phyloP scores from a whole-genome alignment of 306 rosid species.

The Chamaecrista fasciculata region DNA sequence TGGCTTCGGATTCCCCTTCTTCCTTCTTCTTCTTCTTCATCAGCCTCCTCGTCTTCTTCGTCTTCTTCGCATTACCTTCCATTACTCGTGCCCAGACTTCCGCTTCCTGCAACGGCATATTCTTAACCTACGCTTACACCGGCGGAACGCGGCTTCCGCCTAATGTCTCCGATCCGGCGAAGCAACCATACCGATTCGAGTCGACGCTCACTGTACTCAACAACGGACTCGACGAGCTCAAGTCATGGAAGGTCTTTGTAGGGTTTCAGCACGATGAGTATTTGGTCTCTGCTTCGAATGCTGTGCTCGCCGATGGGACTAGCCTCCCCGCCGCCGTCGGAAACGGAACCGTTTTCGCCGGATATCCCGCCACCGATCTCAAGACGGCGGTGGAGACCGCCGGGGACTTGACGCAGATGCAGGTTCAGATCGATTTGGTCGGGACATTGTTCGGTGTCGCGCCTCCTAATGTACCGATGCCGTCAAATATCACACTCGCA shows the following conservation, averaged over 20 bases:
- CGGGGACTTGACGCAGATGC: conserved; percentile 81
- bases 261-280: conserved; percentile 66
- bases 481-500: conserved; percentile 48
- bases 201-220: conserved; percentile 65
- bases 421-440: conserved; percentile 54
- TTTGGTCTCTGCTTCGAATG: conserved; percentile 62
- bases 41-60: conserved; percentile 1
- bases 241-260: conserved; percentile 72
- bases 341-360: conserved; percentile 72
- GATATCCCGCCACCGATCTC: conserved; percentile 60
- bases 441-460: conserved; percentile 74
- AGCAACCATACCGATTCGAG: conserved; percentile 66
- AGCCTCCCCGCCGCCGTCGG: conserved; percentile 48
- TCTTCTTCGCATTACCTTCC: conserved; percentile 1
- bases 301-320: conserved; percentile 57
- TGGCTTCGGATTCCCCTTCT: conserved; percentile 1
- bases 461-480: conserved; percentile 69
- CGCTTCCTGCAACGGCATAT: conserved; percentile 57
- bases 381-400: conserved; percentile 86
- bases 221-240: conserved; percentile 61
- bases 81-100: conserved; percentile 39
- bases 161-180: conserved; percentile 16
- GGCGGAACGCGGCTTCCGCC: conserved; percentile 45
- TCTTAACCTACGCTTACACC: conserved; percentile 55
- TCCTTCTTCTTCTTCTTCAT: conserved; percentile 16